Percentiles rank a stretch among this genome's conserved stretches.
Conservation (phyloP, 2,329 filamentous ascomycete species). For the Malbranchea cinnamomea region DNA sequence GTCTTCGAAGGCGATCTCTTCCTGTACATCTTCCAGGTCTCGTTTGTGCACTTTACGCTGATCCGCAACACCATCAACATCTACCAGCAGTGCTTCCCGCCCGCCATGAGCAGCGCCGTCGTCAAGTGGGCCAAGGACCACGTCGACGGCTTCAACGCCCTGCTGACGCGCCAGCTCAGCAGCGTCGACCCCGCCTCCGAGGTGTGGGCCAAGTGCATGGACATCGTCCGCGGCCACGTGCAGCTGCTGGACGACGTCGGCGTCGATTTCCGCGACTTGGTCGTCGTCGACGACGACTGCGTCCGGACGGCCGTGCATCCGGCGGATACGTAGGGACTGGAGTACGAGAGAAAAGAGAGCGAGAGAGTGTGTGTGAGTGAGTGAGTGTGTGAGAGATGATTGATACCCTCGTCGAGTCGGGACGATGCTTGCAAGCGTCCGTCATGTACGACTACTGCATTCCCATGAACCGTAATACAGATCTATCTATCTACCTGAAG, state of each 20-base stretch:
- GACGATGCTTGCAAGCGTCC: too few relatives aligned
- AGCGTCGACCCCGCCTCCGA: conserved; percentile 63
- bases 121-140: conserved; percentile 98
- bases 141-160: conserved; percentile 76
- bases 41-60: conserved; percentile 88
- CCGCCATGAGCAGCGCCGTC: conserved; percentile 78
- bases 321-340: too few relatives aligned
- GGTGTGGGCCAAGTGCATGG: conserved; percentile 71
- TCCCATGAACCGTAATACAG: too few relatives aligned
- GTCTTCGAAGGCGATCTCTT: conserved; percentile 89
- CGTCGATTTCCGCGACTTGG: conserved; percentile 72
- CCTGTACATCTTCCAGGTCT: conserved; percentile 86
- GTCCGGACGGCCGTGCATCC: too few relatives aligned
- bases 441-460: too few relatives aligned
- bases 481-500: too few relatives aligned
- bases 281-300: too few relatives aligned
- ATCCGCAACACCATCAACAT: conserved; percentile 86
- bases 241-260: conserved; percentile 70
- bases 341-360: not conserved
- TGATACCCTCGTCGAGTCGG: too few relatives aligned
- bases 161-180: conserved; percentile 71
- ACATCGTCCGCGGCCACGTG: conserved; percentile 66
- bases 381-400: not conserved
- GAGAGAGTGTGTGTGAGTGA: not conserved
- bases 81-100: conserved; percentile 75